Evolutionary conservation across 2,329 filamentous ascomycete genomes (phyloP).

Genomic region (Fusarium abutilonis): DNA sequence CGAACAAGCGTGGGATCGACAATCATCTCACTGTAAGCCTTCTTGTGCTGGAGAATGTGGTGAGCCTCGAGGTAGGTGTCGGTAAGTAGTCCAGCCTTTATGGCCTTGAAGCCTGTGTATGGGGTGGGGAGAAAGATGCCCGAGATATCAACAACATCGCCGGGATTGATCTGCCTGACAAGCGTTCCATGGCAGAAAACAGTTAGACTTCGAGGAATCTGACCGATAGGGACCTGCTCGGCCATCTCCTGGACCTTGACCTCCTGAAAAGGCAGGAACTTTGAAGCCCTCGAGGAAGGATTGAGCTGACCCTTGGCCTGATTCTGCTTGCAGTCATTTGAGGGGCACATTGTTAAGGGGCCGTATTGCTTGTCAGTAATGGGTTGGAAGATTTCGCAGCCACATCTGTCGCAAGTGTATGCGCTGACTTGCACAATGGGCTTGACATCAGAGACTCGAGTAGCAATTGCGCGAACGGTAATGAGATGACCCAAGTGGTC

Average conservation of each 20-base stretch:
- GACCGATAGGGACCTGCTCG: conserved; percentile 98
- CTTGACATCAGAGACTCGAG: conserved; percentile 96
- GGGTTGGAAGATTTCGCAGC: conserved; percentile 97
- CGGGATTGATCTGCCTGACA: conserved; percentile 87
- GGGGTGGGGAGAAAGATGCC: conserved; percentile 97
- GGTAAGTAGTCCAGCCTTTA: conserved; percentile 93
- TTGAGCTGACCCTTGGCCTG: conserved; percentile 94
- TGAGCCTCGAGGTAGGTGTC: conserved; percentile 98
- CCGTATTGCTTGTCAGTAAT: conserved; percentile 90
- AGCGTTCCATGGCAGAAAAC: conserved; percentile 88
- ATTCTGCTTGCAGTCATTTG: conserved; percentile 87
- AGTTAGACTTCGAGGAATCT: conserved; percentile 92
- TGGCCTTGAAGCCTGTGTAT: conserved; percentile 98
- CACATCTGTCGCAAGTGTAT: conserved; percentile 96
- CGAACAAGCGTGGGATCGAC: conserved; percentile 82
- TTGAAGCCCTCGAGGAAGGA: conserved; percentile 93
- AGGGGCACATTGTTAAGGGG: conserved; percentile 86
- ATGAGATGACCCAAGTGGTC: conserved; percentile 94
- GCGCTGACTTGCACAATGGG: conserved; percentile 97
- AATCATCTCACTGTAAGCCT: conserved; percentile 92
- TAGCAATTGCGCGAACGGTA: conserved; percentile 92
- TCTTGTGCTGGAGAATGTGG: conserved; percentile 94
- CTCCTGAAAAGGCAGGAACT: conserved; percentile 97
- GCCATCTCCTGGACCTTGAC: conserved; percentile 99
- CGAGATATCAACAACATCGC: conserved; percentile 91